Conservation (phyloP, 2,329 filamentous ascomycete genomes). For the Microthyrium microscopicum region DNA sequence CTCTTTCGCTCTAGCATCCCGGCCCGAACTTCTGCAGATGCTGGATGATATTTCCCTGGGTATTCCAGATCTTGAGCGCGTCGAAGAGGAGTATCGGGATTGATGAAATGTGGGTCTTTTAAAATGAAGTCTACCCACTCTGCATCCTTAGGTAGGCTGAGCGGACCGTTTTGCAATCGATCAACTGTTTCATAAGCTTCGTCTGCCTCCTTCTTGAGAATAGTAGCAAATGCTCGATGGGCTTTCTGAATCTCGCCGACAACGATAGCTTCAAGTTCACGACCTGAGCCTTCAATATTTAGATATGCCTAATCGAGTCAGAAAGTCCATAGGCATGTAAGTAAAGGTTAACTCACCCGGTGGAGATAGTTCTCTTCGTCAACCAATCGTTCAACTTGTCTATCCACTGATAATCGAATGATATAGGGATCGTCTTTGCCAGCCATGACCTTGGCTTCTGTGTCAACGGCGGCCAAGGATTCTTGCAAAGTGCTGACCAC, state of each 20-base stretch:
- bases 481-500: slow-evolving; percentile 72
- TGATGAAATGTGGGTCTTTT: slow-evolving; percentile 69
- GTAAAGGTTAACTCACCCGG: slow-evolving; percentile 41
- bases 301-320: slow-evolving; percentile 54
- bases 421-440: slow-evolving; percentile 90
- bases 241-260: slow-evolving; percentile 97
- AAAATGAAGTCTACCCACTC: slow-evolving; percentile 80
- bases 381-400: slow-evolving; percentile 79
- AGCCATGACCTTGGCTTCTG: slow-evolving; percentile 55
- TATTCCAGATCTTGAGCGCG: slow-evolving; percentile 73
- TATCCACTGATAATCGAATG: slow-evolving; percentile 68
- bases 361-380: slow-evolving; percentile 97
- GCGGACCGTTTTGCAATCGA: slow-evolving; percentile 65
- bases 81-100: slow-evolving; percentile 65
- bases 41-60: slow-evolving; percentile 72
- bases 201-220: slow-evolving; percentile 81
- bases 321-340: slow-evolving; percentile 8
- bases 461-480: slow-evolving; percentile 59
- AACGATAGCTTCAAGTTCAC: slow-evolving; percentile 89
- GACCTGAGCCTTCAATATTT: slow-evolving; percentile 84
- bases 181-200: slow-evolving; percentile 63
- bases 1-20: slow-evolving; percentile 93
- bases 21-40: slow-evolving; percentile 69
- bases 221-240: slow-evolving; percentile 83
- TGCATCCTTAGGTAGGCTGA: slow-evolving; percentile 83